A percentile compares a stretch with the other conserved stretches of the same genome.
phyloP scores from a whole-genome alignment of 441 rosid species.

The Mallotus japonicus region DNA sequence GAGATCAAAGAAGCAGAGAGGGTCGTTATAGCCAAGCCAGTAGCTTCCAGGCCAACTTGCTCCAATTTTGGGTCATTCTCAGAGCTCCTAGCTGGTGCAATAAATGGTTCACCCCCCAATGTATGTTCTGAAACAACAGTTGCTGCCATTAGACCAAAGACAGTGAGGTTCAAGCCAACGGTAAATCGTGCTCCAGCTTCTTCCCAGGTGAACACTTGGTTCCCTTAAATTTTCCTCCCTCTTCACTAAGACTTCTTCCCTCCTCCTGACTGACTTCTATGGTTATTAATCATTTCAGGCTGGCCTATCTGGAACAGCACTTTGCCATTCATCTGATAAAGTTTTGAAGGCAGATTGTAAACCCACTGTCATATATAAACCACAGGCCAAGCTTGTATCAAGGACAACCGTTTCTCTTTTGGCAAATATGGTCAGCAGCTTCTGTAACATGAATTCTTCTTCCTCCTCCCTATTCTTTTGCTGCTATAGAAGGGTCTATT shows the following conservation, averaged over 20 bases:
- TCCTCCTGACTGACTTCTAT: slow-evolving; percentile 9
- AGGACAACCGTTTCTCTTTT: slow-evolving; percentile 64
- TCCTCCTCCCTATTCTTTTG: neutral
- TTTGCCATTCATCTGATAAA: slow-evolving; percentile 36
- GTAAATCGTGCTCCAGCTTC: slow-evolving; percentile 34
- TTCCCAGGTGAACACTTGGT: slow-evolving; percentile 42
- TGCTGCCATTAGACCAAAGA: slow-evolving; percentile 72
- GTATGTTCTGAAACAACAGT: slow-evolving; percentile 41
- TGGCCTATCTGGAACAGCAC: slow-evolving; percentile 34
- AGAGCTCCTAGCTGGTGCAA: slow-evolving; percentile 65
- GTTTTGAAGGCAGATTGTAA: slow-evolving; percentile 38
- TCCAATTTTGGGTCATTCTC: slow-evolving; percentile 62
- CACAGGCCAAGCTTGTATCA: slow-evolving; percentile 80
- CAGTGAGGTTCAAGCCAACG: slow-evolving; percentile 56
- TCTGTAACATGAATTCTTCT: neutral
- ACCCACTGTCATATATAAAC: slow-evolving; percentile 62
- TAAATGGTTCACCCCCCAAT: slow-evolving; percentile 44
- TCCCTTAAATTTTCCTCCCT: slow-evolving; percentile 13
- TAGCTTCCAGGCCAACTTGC: slow-evolving; percentile 78
- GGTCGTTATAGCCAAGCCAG: slow-evolving; percentile 67
- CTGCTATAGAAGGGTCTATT: neutral
- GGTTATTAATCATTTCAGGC: slow-evolving; percentile 37
- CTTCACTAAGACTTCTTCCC: slow-evolving; percentile 20
- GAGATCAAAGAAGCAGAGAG: slow-evolving; percentile 68
- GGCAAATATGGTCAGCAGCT: slow-evolving; percentile 69